phyloP scores from a whole-genome alignment of 208 protist genomes.

The Leishmania arabica region DNA sequence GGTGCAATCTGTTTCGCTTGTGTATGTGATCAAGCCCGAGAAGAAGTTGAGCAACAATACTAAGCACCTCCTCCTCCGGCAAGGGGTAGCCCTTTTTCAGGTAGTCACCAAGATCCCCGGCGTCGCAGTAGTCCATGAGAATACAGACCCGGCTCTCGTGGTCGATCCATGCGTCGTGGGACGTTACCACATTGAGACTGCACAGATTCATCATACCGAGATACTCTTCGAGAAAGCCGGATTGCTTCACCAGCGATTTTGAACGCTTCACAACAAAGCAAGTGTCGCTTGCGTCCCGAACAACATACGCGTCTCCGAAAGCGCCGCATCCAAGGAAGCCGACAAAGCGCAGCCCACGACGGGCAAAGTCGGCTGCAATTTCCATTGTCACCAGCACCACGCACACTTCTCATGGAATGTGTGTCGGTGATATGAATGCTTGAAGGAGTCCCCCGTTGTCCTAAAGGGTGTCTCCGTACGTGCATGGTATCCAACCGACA shows the following conservation, averaged over 20 bases:
- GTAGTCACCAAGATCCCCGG: slow-evolving; percentile 53
- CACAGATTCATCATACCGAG: slow-evolving; percentile 47
- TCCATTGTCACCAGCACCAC: neutral
- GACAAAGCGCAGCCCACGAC: neutral
- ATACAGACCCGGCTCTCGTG: slow-evolving; percentile 48
- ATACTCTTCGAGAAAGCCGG: slow-evolving; percentile 35
- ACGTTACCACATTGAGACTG: slow-evolving; percentile 59
- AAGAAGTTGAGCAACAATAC: slow-evolving; percentile 64
- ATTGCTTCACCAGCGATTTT: slow-evolving; percentile 18
- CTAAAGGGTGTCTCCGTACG: neutral
- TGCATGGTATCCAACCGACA: neutral
- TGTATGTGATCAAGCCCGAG: slow-evolving; percentile 79
- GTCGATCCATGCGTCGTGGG: slow-evolving; percentile 61
- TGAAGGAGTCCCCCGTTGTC: neutral
- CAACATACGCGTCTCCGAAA: slow-evolving; percentile 53
- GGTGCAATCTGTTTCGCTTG: slow-evolving; percentile 87
- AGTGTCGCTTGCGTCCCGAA: slow-evolving; percentile 19
- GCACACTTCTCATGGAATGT: neutral
- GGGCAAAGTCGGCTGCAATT: neutral
- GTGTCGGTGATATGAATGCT: neutral
- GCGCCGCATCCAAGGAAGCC: slow-evolving; percentile 39
- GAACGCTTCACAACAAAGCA: slow-evolving; percentile 63
- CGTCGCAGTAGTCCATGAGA: slow-evolving; percentile 79
- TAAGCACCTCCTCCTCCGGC: slow-evolving; percentile 38
- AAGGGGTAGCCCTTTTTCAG: slow-evolving; percentile 46